phyloP scores from a whole-genome alignment of 768 basidiomycete genomes.

The Pisolithus microcarpus region DNA sequence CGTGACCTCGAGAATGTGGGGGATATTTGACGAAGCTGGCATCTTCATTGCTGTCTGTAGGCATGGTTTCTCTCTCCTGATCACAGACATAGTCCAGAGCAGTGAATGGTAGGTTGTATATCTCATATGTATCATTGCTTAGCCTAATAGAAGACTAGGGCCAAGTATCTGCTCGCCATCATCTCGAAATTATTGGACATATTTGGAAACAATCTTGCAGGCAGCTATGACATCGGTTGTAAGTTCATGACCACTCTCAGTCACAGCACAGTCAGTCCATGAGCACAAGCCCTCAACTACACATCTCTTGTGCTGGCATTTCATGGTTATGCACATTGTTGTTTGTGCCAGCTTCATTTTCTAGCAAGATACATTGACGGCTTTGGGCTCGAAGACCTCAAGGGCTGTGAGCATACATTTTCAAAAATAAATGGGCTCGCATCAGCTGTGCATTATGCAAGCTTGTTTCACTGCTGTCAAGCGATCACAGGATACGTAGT shows the following conservation, averaged over 20 bases:
- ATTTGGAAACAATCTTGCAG: slow-evolving; percentile 4
- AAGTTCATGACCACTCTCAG: slow-evolving; percentile 11
- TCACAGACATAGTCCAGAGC: slow-evolving; percentile 20
- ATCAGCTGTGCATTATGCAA: neutral
- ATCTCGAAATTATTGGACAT: slow-evolving; percentile 6
- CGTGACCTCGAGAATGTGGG: neutral
- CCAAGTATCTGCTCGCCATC: slow-evolving; percentile 4
- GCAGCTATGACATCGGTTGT: slow-evolving; percentile 20
- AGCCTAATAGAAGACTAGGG: too few relatives aligned
- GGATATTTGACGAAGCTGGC: slow-evolving; percentile 1
- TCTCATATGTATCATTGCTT: neutral
- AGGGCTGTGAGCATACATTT: slow-evolving; percentile 15
- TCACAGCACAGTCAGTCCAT: slow-evolving; percentile 6
- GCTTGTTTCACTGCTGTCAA: neutral
- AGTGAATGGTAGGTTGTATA: slow-evolving; percentile 2
- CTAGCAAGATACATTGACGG: slow-evolving; percentile 11
- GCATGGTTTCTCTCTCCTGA: slow-evolving; percentile 17
- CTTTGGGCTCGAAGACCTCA: slow-evolving; percentile 16
- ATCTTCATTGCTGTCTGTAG: slow-evolving; percentile 18
- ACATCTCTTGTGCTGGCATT: slow-evolving; percentile 14
- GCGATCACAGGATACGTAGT: too few relatives aligned
- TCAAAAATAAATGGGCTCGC: slow-evolving; percentile 1
- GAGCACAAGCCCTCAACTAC: neutral
- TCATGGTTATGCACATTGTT: slow-evolving; percentile 19
- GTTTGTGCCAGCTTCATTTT: slow-evolving; percentile 14